Base-by-base conservation (phyloP, 768 basidiomycete species). In the Boletus reticulatus region DNA sequence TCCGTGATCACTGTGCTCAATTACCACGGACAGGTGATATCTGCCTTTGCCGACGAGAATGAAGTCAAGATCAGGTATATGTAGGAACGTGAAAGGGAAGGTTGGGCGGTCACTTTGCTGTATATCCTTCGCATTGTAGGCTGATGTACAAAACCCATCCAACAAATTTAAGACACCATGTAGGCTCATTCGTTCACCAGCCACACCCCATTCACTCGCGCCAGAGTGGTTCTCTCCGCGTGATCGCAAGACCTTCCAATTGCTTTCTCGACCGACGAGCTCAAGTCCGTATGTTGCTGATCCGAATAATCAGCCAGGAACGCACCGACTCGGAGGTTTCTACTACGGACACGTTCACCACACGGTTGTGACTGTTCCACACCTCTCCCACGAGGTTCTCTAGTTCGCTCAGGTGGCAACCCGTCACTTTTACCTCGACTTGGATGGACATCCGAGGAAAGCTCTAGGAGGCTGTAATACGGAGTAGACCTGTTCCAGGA, bases 401-500 rank as follows among this genome's bases (percentile, higher is more conserved):
- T 14, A 93, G 77, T 4, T 92, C 89, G n/a, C 79, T 78, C 0
- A 84, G 81, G 67, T 93, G 89, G 60, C 82, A 92, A 65, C 94
- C 92, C 10, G 88, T 91, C 13, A 89, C 87, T 22, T 85, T 70
- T 51, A 92, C 75, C 6, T 63, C 52, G 1, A 73, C 64, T 8
- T 29, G 24, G 10, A 42, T 37, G 6, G 22, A 11, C 45, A 29
- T 56, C 55, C 54, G 60, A 9, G 52, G 62, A 9, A 82, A 67
- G 3, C 85, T 63, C 61, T 80, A 84, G 1, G 83, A 80, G 2
- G 78, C 73, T 12, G 82, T 76, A 58, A 93, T 85, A 60, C 89
- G 88, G n/a, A 93, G 78, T 52, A 93, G 73, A 5, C 92, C 92
- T 0, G 92, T 94, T 4, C 92, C 92, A 0, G 89, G 88, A 6